Evolutionary conservation across 2,329 filamentous ascomycete species (phyloP), one percentile per base, ranked within the genome.

Genomic region (Arthrobotrys sphaeroides): DNA sequence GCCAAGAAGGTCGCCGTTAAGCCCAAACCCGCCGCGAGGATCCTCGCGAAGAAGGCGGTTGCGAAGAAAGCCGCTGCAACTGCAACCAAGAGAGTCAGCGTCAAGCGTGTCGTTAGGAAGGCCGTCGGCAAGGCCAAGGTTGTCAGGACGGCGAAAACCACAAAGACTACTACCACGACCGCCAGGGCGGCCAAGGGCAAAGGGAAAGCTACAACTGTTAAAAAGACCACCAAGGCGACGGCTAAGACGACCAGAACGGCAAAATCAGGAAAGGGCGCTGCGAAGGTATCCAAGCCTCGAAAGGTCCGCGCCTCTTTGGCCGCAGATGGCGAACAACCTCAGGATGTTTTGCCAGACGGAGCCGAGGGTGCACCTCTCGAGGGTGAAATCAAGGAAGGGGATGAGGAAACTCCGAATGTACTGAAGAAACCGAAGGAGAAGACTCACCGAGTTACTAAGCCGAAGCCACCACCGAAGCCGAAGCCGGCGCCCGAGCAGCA

Each of bases 51-150:
- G 68, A 73, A 72, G 26, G 69, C 69, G 1, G 69, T 61, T 31
- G 68, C 49, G 1, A 73, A 74, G 57, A 73, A 62, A 18, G 59
- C 60, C 1, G n/a, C n/a, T n/a, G n/a, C n/a, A n/a, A n/a, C n/a
- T n/a, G 72, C 64, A n/a, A 62, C 28, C 20, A 69, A 69, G 61
- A 73, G 74, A 28, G 55, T 16, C 12, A 64, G 55, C 13, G 24
- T 55, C 3, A 69, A 68, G 42, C 64, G 64, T 22, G 66, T 74
- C 20, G 68, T 31, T 42, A 77, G 33, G 47, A 80, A 64, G 57
- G 75, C 72, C 45, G 70, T 72, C n/a, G 77, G 78, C n/a, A 77
- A 78, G 31, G 65, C 60, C 2, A 80, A 77, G 45, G 53, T 55
- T 45, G 69, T 70, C 38, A 77, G 36, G 24, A 22, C 65, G 5